phyloP scores from a whole-genome alignment of 2,329 filamentous ascomycete species.

The Trichoderma gracile region DNA sequence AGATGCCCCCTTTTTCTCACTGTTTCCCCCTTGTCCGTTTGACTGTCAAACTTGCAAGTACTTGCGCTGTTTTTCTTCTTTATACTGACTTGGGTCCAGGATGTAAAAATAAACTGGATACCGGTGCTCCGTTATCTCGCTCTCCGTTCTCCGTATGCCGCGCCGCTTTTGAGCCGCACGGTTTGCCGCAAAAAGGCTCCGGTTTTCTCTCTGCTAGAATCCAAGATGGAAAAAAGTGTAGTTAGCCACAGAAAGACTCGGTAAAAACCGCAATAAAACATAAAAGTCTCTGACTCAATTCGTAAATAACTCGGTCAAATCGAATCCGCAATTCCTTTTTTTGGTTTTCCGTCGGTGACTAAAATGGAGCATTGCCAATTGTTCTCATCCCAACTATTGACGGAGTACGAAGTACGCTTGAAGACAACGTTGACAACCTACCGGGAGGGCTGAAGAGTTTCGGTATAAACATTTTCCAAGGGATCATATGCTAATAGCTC shows the following conservation, averaged over 20 bases:
- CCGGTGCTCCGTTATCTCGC: no score
- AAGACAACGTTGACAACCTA: no score
- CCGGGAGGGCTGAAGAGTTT: not conserved
- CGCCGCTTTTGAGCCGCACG: constrained; percentile 12
- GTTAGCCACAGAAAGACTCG: not conserved
- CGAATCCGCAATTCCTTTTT: not conserved
- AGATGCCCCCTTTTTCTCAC: no score
- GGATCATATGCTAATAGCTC: not conserved
- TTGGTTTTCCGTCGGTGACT: not conserved
- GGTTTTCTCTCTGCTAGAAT: not conserved
- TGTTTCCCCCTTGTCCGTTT: no score
- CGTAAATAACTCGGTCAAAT: not conserved
- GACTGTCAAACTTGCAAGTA: no score
- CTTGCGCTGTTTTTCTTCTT: no score
- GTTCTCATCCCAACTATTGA: no score
- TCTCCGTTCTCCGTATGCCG: not conserved
- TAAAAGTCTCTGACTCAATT: constrained; percentile 9
- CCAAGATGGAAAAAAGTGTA: not conserved
- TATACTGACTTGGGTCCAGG: constrained; percentile 4
- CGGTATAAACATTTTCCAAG: not conserved
- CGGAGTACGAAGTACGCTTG: no score
- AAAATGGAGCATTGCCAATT: not conserved
- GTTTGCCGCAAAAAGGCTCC: constrained; percentile 16
- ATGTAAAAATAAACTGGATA: constrained; percentile 11
- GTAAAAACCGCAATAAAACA: not conserved